Base-by-base conservation (phyloP, 139 green algal species). In the Chlamydomonas applanata region DNA sequence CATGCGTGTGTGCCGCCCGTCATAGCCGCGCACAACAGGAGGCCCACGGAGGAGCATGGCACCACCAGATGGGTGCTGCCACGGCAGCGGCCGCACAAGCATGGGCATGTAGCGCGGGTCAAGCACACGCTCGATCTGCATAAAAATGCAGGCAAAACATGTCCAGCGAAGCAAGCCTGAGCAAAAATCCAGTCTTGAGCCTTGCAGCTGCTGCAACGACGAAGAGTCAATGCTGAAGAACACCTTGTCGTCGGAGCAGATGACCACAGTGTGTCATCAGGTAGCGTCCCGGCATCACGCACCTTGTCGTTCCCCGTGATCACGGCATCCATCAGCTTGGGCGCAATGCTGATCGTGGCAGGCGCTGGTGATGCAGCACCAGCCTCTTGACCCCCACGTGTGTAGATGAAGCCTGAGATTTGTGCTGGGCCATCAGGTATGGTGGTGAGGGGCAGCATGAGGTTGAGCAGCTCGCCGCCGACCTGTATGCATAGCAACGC, bases 21-120 rank as follows among this genome's bases (percentile, higher is more conserved):
- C 79, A 49, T 44, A 25, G 71, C 40, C 49, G 19, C 44, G 52
- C 25, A 79, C 46, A 1, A 74, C 33, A n/a, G 69, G 36, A 14
- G 45, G 62, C 44, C 30, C n/a, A 32, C 29, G 32, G 54, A 62
- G 45, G 1, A 97, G 74, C 69, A 93, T 76, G 46, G 87, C 93
- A 0, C 92, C 93, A 1, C 24, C 20, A n/a, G 88, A 84, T 61
- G 79, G 71, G 7, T 54, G 20, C 0, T 34, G 74, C 93, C 93
- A 97, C 20, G 89, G 89, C 40, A 83, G 75, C 4, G 93, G 91
- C 35, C 85, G 86, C 3, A 97, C 36, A 2, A 71, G 64, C 64
- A 71, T 71, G 2, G 64, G 64, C 36, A 59, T 24, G 16, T 57
- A 34, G 36, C 64, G 36, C 34, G 64, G 27, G 64, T 71, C 64